Conservation (phyloP, 208 protist species). For the Herpetomonas samuelpessoai region DNA sequence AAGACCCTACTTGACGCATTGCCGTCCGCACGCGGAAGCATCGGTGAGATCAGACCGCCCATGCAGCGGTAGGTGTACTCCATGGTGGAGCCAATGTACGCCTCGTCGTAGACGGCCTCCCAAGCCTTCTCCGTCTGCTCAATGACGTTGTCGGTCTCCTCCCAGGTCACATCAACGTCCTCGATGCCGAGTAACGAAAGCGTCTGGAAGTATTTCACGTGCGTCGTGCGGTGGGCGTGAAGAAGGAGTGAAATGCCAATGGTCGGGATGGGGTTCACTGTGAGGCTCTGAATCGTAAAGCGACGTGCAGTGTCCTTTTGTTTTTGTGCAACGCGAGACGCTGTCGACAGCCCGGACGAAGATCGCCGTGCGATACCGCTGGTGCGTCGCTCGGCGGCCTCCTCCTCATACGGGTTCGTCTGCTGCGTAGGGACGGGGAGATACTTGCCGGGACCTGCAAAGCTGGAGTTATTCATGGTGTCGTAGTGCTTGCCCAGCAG, state of each 20-base stretch:
- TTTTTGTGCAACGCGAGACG: slow-evolving; percentile 17
- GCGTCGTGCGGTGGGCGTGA: slow-evolving; percentile 71
- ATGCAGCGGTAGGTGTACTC: slow-evolving; percentile 17
- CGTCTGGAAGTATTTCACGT: slow-evolving; percentile 79
- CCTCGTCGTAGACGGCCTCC: slow-evolving; percentile 66
- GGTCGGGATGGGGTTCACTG: slow-evolving; percentile 60
- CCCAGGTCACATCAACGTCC: slow-evolving; percentile 66
- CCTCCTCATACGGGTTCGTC: neutral
- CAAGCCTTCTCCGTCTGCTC: slow-evolving; percentile 59
- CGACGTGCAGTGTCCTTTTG: slow-evolving; percentile 18
- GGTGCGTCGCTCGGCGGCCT: slow-evolving; percentile 2
- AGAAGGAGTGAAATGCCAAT: slow-evolving; percentile 74
- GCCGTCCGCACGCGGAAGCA: neutral
- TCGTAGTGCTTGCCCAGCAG: slow-evolving; percentile 63
- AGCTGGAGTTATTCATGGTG: slow-evolving; percentile 33
- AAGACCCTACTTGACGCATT: neutral
- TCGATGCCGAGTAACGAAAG: slow-evolving; percentile 75
- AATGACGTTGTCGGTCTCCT: slow-evolving; percentile 21
- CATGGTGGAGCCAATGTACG: slow-evolving; percentile 44
- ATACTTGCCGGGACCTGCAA: slow-evolving; percentile 29
- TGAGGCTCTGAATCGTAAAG: slow-evolving; percentile 23
- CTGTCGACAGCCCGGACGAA: slow-evolving; percentile 11
- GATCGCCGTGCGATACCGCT: neutral
- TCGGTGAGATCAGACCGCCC: slow-evolving; percentile 23
- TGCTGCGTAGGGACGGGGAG: slow-evolving; percentile 31